Base-by-base conservation (phyloP, 2,329 filamentous ascomycete genomes). In the Bipolaris bicolor region DNA sequence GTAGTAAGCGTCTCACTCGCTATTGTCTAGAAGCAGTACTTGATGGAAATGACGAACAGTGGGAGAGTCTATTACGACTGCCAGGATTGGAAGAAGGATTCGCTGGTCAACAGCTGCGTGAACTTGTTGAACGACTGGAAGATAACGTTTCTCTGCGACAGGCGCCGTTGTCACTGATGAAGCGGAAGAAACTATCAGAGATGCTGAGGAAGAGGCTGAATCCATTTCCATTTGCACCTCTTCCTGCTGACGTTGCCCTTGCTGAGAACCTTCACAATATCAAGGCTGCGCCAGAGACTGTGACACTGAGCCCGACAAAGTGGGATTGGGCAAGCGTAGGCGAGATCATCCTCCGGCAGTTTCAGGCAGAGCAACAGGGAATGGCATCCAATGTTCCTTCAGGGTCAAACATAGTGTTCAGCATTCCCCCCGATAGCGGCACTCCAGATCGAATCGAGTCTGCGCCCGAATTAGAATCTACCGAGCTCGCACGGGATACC, bases 1-100 rank as follows among this genome's bases (percentile, higher is more conserved):
- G 83, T 49, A 88, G 86, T 66, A 81, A 80, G 64, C 81, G 86
- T 13, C 77, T 88, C 36, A 81, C 82, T 15, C 81, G 86, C 26
- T 89, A 83, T 67, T 88, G 86, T 67, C 72, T 88, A 31, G 86
- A 89, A 71, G 84, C 86, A 60, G 84, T 88, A 4, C 73, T 88
- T 36, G 86, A 87, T 56, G 84, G 83, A 45, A 85, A 87, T 59
- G 84, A 86, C 34, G 84, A 86, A 54, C 79, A 81, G 29, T 69
- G 85, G 47, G 82, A 83, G 55, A 79, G 80, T 34, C 76, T 83
- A 24, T 71, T 85, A 24, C 82, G 82, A 40, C 78, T 86, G n/a
- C 80, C 86, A n/a, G 85, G 84, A 9, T 65, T 76, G 13, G 72
- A 76, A 45, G 73, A 76, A 53, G 73, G 71, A 3, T 73, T 76